Conservation (phyloP, 2,329 filamentous ascomycete genomes). For the Ampelomyces quisqualis region DNA sequence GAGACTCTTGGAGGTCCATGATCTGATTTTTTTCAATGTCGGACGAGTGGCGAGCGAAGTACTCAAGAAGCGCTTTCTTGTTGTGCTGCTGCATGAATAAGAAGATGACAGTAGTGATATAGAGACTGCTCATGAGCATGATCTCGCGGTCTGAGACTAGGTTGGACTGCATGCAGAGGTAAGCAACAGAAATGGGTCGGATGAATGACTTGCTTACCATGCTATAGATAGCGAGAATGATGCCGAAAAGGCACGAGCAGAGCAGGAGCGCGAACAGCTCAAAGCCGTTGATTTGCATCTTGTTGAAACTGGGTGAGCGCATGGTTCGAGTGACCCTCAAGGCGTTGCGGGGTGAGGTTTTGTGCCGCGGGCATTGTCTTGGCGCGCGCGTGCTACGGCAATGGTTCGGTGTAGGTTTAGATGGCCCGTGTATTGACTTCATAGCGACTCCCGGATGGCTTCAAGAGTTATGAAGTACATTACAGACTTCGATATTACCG, state of each 20-base stretch:
- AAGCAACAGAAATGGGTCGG: not conserved
- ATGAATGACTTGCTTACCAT: conserved; percentile 3
- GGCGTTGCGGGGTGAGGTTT: not conserved
- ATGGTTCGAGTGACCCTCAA: no score
- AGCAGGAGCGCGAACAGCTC: conserved; percentile 13
- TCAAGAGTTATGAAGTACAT: no score
- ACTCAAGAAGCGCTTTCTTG: conserved; percentile 1
- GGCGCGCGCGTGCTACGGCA: not conserved
- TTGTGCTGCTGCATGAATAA: conserved; percentile 2
- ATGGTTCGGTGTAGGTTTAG: not conserved
- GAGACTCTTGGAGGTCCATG: conserved; percentile 10
- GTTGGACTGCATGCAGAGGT: conserved; percentile 2
- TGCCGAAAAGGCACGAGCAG: conserved; percentile 9
- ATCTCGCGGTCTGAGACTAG: conserved; percentile 12
- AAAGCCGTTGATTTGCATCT: conserved; percentile 11
- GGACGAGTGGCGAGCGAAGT: conserved; percentile 4
- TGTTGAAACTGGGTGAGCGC: not conserved
- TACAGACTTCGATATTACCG: no score
- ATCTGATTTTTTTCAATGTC: conserved; percentile 8
- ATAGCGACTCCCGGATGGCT: no score
- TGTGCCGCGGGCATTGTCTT: not conserved
- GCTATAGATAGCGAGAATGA: conserved; percentile 4
- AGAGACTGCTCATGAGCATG: conserved; percentile 9
- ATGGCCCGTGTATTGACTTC: no score
- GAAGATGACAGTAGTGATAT: conserved; percentile 1